Evolutionary conservation across 495 filamentous ascomycete genomes (phyloP).

Genomic region (Aspergillus sparsus): DNA sequence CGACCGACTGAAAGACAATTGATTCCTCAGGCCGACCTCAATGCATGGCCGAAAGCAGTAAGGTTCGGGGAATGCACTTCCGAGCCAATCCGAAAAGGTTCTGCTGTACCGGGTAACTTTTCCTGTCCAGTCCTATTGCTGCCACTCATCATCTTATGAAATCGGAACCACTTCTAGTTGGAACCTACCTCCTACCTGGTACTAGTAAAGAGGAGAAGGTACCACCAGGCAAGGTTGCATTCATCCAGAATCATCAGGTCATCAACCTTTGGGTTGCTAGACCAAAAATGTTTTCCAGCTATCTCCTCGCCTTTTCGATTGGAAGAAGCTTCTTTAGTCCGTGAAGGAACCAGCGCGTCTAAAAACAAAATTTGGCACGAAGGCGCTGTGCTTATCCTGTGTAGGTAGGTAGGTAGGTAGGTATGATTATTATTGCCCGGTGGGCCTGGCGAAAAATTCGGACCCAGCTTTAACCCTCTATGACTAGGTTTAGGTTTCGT

Average conservation of each 20-base stretch:
- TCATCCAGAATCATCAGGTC: background rate
- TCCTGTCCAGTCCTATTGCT: background rate
- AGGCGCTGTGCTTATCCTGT: too few species aligned
- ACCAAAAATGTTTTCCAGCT: background rate
- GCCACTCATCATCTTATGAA: too few species aligned
- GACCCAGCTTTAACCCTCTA: background rate
- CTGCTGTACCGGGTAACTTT: background rate
- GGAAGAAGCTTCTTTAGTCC: background rate
- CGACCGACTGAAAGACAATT: too few species aligned
- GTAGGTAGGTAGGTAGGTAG: too few species aligned
- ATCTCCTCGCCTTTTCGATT: background rate
- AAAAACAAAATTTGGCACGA: too few species aligned
- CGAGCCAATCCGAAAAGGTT: constrained; percentile 5
- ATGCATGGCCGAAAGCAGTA: background rate
- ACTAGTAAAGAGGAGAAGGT: background rate
- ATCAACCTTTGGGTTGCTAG: background rate
- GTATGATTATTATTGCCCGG: background rate
- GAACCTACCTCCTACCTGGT: background rate
- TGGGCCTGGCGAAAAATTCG: constrained; percentile 1
- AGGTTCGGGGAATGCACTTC: background rate
- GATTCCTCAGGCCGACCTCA: background rate
- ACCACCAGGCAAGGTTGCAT: background rate
- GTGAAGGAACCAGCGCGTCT: background rate
- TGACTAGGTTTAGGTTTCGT: constrained; percentile 3
- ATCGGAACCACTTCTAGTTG: too few species aligned